These are phyloP conservation scores for Candida ipomoeae DNA, from an alignment of 805 yeast genomes.

Conservation along the genomic window DNA sequence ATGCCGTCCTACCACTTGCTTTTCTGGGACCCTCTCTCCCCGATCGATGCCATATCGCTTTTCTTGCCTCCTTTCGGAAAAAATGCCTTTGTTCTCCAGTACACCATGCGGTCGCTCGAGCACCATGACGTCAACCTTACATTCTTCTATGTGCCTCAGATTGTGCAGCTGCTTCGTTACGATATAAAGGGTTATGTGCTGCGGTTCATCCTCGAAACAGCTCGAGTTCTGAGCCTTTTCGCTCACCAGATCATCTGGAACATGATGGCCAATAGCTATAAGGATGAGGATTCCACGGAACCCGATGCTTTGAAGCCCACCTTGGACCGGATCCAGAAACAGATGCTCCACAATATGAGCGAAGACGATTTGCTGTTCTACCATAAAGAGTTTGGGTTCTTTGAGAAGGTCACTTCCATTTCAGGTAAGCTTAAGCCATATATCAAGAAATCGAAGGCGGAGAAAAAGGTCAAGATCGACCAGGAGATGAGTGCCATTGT, in stretches of 20 bases:
- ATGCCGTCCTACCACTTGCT: constrained; percentile 43
- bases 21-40: constrained; percentile 74
- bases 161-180: constrained; percentile 85
- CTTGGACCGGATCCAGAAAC: constrained; percentile 65
- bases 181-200: constrained; percentile 84
- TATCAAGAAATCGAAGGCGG: constrained; percentile 91
- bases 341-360: constrained; percentile 61
- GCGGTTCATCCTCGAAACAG: constrained; percentile 85
- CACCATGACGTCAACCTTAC: constrained; percentile 81
- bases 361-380: constrained; percentile 63
- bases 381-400: constrained; percentile 80
- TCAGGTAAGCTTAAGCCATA: constrained; percentile 94
- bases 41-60: constrained; percentile 78
- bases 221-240: constrained; percentile 82
- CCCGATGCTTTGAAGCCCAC: constrained; percentile 83
- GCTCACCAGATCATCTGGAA: constrained; percentile 99
- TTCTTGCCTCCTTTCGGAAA: constrained; percentile 70
- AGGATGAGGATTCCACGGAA: constrained; percentile 78
- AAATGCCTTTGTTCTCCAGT: constrained; percentile 72
- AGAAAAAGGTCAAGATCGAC: constrained; percentile 92
- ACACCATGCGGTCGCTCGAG: constrained; percentile 85
- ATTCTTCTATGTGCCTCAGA: constrained; percentile 96
- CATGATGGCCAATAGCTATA: constrained; percentile 87
- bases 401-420: constrained; percentile 85
- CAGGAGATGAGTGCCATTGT: constrained; percentile 83